Base-by-base conservation (phyloP, 1,139 yeast species). In the Zygosaccharomyces sapae region DNA sequence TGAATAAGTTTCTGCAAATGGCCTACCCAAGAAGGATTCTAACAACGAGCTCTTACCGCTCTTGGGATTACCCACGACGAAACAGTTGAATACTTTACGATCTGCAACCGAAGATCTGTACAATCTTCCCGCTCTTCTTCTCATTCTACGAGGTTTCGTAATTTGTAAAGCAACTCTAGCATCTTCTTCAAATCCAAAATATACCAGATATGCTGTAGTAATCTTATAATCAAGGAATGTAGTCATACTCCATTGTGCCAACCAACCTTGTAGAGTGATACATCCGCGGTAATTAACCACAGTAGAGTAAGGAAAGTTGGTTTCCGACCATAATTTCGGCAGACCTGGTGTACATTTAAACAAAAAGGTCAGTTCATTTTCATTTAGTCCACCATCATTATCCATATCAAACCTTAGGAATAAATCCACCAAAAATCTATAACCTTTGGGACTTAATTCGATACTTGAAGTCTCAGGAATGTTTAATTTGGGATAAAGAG, bases 231-330 rank as follows among this genome's bases (percentile, higher is more conserved):
- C 95, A 34, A 92, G 70, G 58, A 82, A 88, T 0, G 97, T 90
- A 0, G 97, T 88, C 83, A 92, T 83, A 56, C 92, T 84, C 98
- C 98, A 92, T 60, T 92, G 97, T 0, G 98, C 97, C 38, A 92
- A 69, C 98, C 98, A 92, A 1, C 98, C 98, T 68, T 92, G 97
- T 29, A 92, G 68, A 0, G 97, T 87, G 2, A 92, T 92, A 61
- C 82, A 79, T 0, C 96, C 97, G 52, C 81, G 82, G 54, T 88
- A 96, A 62, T 89, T 90, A 48, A 95, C 79, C 2, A 90, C 96
- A 5, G 95, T 86, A 1, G 95, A 80, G 20, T 77, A 72, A 0
- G 98, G 98, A 59, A 92, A 92, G 55, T 83, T 83, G 1, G 87
- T 78, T 29, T 86, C 92, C 41, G 75, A 74, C 98, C 98, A 92